Conservation (phyloP, 352 stramenopile species). For the Pythium aphanidermatum region DNA sequence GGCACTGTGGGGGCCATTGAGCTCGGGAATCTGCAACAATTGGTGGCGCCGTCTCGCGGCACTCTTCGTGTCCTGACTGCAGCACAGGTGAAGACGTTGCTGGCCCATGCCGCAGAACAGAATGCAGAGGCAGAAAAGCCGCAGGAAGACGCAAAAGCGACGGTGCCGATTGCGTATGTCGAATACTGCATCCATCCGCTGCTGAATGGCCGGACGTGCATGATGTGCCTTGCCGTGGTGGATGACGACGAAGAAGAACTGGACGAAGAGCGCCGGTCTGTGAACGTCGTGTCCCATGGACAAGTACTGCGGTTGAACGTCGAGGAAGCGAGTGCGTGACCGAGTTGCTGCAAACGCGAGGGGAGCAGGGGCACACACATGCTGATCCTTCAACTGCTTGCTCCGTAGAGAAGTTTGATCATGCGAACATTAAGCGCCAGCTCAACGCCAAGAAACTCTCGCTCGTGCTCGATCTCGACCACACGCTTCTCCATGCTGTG, state of each 20-base stretch:
- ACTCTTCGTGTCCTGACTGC: constrained; percentile 45
- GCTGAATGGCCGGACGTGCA: constrained; percentile 63
- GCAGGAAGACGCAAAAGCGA: constrained; percentile 1
- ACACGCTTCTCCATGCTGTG: constrained; percentile 95
- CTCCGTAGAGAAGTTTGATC: constrained; percentile 77
- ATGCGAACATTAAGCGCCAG: constrained; percentile 82
- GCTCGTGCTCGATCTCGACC: constrained; percentile 96
- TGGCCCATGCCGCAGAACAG: constrained; percentile 6
- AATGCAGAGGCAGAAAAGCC: background rate
- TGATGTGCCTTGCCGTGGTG: constrained; percentile 74
- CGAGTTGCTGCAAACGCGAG: too few species aligned
- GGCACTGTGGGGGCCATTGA: constrained; percentile 50
- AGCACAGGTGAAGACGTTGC: constrained; percentile 15
- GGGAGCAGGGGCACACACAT: too few species aligned
- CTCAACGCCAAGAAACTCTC: constrained; percentile 88
- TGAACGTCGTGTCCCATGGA: constrained; percentile 77
- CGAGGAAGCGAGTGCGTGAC: constrained; percentile 92
- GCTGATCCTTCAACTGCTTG: constrained; percentile 38
- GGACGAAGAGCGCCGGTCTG: constrained; percentile 41
- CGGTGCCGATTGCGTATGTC: constrained; percentile 41
- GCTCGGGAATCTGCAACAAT: constrained; percentile 41
- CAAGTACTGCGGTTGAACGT: constrained; percentile 94
- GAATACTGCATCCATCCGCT: constrained; percentile 80
- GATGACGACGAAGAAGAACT: constrained; percentile 62
- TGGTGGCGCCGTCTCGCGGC: constrained; percentile 88